Conservation (phyloP, 2,329 filamentous ascomycete species). For the Fusarium acutatum region DNA sequence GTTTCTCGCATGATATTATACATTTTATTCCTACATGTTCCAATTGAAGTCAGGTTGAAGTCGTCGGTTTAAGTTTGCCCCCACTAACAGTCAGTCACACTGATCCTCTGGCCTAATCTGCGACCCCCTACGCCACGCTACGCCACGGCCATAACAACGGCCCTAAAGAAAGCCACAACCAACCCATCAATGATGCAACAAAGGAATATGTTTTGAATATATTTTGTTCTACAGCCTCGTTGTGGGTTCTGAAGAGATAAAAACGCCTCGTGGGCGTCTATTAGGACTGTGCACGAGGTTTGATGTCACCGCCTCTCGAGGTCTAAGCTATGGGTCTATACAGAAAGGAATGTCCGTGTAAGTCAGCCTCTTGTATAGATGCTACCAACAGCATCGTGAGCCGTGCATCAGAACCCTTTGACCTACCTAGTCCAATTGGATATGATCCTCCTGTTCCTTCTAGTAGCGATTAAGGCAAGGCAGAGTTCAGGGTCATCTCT, state of each 20-base stretch:
- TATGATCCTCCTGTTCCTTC: background rate
- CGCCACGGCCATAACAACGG: conserved; percentile 28
- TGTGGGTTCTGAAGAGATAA: background rate
- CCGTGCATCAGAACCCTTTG: background rate
- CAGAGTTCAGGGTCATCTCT: background rate
- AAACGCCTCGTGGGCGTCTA: conserved; percentile 21
- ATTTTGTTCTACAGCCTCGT: conserved; percentile 15
- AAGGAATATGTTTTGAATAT: conserved; percentile 9
- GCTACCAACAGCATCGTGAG: background rate
- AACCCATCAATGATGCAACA: conserved; percentile 9
- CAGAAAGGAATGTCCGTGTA: background rate
- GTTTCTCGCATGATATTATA: background rate
- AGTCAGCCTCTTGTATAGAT: background rate
- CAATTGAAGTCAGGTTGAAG: conserved; percentile 23
- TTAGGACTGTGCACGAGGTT: background rate
- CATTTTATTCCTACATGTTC: background rate
- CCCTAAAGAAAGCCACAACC: conserved; percentile 28
- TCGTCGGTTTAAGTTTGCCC: conserved; percentile 28
- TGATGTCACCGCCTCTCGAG: background rate
- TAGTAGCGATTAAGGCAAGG: background rate
- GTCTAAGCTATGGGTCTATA: background rate
- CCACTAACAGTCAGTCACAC: conserved; percentile 18
- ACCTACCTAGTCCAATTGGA: background rate
- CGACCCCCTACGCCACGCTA: conserved; percentile 35
- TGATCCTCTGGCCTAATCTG: conserved; percentile 39